These are phyloP conservation scores for Neofusicoccum parvum DNA, from an alignment of 2,329 filamentous ascomycete species.

Conservation along the genomic window DNA sequence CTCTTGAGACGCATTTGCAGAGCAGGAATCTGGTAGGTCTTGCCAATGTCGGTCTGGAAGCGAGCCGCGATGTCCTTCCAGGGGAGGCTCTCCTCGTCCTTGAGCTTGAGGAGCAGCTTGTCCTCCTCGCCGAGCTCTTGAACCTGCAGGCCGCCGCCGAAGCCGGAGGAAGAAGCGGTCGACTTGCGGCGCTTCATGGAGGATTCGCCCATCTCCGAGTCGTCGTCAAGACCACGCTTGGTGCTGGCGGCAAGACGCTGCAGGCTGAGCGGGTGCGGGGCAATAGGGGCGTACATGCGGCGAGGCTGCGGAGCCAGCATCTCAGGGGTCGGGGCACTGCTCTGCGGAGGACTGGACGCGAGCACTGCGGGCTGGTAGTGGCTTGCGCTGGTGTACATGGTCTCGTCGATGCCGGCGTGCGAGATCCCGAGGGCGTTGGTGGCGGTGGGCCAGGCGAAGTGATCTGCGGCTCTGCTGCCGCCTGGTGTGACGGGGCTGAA, in stretches of 20 bases:
- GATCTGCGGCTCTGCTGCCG: slow-evolving; percentile 29
- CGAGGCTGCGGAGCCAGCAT: slow-evolving; percentile 37
- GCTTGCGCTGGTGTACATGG: slow-evolving; percentile 10
- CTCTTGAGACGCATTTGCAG: slow-evolving; percentile 59
- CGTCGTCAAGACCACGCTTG: slow-evolving; percentile 45
- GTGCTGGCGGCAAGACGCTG: slow-evolving; percentile 31
- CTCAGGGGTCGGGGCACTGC: slow-evolving; percentile 35
- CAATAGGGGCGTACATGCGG: slow-evolving; percentile 46
- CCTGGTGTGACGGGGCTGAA: slow-evolving; percentile 39
- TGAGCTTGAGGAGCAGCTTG: slow-evolving; percentile 51
- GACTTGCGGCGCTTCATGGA: slow-evolving; percentile 46
- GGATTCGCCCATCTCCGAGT: slow-evolving; percentile 31
- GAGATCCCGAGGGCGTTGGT: slow-evolving; percentile 45
- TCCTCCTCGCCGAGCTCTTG: slow-evolving; percentile 55
- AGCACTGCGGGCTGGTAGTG: slow-evolving; percentile 23
- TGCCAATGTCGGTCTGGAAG: slow-evolving; percentile 52
- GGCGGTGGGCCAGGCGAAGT: slow-evolving; percentile 39
- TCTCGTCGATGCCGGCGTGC: slow-evolving; percentile 16
- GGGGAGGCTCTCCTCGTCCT: slow-evolving; percentile 54
- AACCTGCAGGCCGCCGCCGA: slow-evolving; percentile 34
- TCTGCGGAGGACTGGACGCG: slow-evolving; percentile 20
- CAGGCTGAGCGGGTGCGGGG: slow-evolving; percentile 44
- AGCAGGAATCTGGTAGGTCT: slow-evolving; percentile 53
- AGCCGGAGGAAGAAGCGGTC: slow-evolving; percentile 27
- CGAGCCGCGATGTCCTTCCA: slow-evolving; percentile 58